A percentile compares a stretch with the other conserved stretches of the same genome.
Conservation (phyloP, 495 filamentous ascomycete species). For the Staphylotrichum tortipilum region DNA sequence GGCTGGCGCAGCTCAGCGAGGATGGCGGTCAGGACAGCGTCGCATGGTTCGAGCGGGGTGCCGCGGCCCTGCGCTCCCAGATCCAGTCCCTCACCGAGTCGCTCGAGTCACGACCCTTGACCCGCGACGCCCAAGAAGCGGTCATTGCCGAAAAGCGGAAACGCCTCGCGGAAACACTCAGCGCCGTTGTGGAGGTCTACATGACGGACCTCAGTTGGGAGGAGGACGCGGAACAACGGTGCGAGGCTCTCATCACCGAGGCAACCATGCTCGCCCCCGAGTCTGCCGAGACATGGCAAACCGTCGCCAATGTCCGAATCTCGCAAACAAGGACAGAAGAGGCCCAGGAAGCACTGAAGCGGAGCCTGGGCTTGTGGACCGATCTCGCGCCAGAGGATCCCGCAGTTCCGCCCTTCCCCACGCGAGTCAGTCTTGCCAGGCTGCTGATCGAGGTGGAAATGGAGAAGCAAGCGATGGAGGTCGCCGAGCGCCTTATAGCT, state of each 20-base stretch:
- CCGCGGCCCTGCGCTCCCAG: constrained; percentile 54
- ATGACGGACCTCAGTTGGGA: constrained; percentile 98
- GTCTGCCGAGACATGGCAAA: constrained; percentile 79
- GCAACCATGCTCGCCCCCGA: constrained; percentile 69
- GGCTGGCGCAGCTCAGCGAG: constrained; percentile 87
- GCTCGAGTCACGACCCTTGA: constrained; percentile 23
- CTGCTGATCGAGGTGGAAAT: constrained; percentile 84
- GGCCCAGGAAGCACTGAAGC: constrained; percentile 63
- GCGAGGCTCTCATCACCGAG: constrained; percentile 79
- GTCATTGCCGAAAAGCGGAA: constrained; percentile 57
- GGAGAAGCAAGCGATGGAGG: constrained; percentile 74
- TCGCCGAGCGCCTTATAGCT: constrained; percentile 69
- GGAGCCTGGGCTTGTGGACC: constrained; percentile 72
- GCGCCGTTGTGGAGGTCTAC: constrained; percentile 85
- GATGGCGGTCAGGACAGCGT: constrained; percentile 79
- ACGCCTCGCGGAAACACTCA: constrained; percentile 78
- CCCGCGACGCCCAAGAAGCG: constrained; percentile 35
- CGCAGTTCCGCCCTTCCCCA: constrained; percentile 70
- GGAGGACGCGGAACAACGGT: constrained; percentile 73
- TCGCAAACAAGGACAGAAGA: constrained; percentile 72
- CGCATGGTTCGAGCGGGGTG: constrained; percentile 78
- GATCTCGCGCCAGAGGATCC: constrained; percentile 57
- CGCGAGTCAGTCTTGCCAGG: constrained; percentile 71
- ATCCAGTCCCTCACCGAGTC: constrained; percentile 45
- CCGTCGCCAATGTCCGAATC: constrained; percentile 84